A percentile compares a stretch with the other conserved stretches of the same genome.
These are phyloP conservation scores for Gnomoniopsis sp. DNA, from an alignment of 2,329 filamentous ascomycete genomes.

Conservation along the genomic window DNA sequence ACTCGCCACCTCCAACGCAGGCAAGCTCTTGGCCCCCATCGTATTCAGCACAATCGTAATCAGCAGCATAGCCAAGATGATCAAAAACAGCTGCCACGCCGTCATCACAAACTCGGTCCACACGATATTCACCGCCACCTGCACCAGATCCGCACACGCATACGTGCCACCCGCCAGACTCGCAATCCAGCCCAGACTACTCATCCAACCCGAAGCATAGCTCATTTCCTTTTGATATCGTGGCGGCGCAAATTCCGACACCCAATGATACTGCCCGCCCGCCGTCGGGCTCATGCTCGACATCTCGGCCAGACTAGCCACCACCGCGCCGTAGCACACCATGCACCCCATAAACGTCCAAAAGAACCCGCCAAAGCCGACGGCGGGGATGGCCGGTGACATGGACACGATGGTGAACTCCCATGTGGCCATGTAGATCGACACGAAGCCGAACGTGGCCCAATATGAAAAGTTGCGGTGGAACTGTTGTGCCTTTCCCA, in stretches of 20 bases:
- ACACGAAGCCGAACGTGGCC: slow-evolving; percentile 23
- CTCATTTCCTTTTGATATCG: slow-evolving; percentile 12
- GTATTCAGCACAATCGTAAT: slow-evolving; percentile 13
- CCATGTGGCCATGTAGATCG: slow-evolving; percentile 26
- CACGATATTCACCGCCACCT: slow-evolving; percentile 6
- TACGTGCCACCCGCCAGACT: slow-evolving; percentile 13
- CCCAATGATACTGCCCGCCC: slow-evolving; percentile 18
- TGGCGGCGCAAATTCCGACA: slow-evolving; percentile 12
- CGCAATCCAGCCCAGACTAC: slow-evolving; percentile 14
- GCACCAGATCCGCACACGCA: slow-evolving; percentile 11
- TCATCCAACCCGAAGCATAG: slow-evolving; percentile 17
- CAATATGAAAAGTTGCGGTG: slow-evolving; percentile 20
- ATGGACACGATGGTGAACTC: slow-evolving; percentile 22
- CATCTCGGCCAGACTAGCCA: slow-evolving; percentile 16
- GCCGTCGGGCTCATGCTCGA: slow-evolving; percentile 16
- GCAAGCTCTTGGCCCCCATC: slow-evolving; percentile 1
- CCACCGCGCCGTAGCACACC: slow-evolving; percentile 19
- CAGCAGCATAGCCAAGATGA: slow-evolving; percentile 10
- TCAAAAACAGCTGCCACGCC: slow-evolving; percentile 12
- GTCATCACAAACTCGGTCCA: slow-evolving; percentile 4
- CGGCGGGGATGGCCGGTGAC: slow-evolving; percentile 18
- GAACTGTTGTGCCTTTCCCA: slow-evolving; percentile 20
- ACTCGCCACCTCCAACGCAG: slow-evolving; percentile 11
- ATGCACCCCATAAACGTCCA: slow-evolving; percentile 22
- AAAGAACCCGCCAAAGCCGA: slow-evolving; percentile 23